Conservation (phyloP, 2,329 filamentous ascomycete species). For the Ceratocystis albifundus region DNA sequence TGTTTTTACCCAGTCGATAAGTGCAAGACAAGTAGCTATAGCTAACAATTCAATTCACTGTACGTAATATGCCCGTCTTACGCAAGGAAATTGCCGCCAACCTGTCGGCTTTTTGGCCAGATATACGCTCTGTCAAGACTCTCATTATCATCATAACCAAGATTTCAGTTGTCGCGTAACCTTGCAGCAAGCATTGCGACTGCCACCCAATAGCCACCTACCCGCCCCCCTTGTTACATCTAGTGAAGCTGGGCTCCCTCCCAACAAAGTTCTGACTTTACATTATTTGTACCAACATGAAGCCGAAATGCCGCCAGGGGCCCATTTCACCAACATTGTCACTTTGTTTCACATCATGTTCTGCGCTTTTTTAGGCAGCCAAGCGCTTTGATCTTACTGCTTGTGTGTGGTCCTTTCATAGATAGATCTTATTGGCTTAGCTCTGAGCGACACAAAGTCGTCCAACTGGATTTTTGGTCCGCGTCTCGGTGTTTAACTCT, state of each 20-base stretch:
- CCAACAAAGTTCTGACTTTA: background rate
- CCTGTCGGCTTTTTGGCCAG: background rate
- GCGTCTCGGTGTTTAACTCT: background rate
- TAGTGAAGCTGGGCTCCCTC: background rate
- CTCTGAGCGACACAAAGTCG: background rate
- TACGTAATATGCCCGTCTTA: background rate
- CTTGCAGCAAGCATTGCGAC: background rate
- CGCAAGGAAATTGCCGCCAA: background rate
- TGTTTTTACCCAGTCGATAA: background rate
- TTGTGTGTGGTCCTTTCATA: background rate
- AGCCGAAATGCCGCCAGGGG: background rate
- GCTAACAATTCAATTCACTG: conserved; percentile 2
- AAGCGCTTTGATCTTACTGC: background rate
- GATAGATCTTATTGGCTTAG: background rate
- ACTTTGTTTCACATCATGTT: conserved; percentile 3
- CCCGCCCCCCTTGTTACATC: too few species aligned
- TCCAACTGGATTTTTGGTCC: background rate
- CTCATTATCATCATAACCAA: background rate
- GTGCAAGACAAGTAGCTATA: background rate
- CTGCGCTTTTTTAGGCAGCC: background rate
- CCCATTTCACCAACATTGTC: background rate
- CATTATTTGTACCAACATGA: background rate
- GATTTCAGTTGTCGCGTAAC: background rate
- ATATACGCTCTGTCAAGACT: background rate
- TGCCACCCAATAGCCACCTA: background rate